Conservation (phyloP, 768 basidiomycete species). For the Russula sp. region DNA sequence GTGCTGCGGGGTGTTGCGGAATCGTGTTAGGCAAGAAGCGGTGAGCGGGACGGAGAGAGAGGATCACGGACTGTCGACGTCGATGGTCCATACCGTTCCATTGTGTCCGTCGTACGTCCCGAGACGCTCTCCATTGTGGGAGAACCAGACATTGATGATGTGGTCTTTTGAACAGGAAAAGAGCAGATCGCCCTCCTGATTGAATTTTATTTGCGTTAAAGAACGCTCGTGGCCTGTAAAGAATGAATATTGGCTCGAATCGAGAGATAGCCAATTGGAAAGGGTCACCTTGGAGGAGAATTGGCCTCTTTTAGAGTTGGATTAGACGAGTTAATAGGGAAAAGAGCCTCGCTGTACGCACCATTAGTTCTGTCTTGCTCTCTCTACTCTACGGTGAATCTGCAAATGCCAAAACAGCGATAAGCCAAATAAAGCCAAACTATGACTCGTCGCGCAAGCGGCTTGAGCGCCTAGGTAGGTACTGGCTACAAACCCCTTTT, state of each 20-base stretch:
- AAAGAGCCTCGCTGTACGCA: background rate
- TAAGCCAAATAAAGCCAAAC: background rate
- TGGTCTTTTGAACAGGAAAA: slow-evolving; percentile 96
- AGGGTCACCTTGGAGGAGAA: slow-evolving; percentile 7
- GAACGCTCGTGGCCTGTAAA: slow-evolving; percentile 88
- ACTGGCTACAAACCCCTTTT: no score
- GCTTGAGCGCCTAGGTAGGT: no score
- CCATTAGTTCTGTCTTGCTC: background rate
- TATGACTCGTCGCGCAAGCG: no score
- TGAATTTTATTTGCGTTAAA: slow-evolving; percentile 96
- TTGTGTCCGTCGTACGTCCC: slow-evolving; percentile 97
- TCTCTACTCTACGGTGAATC: background rate
- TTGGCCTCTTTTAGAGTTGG: slow-evolving; percentile 3
- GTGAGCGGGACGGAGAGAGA: background rate
- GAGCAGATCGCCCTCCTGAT: slow-evolving; percentile 90
- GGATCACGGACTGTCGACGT: slow-evolving; percentile 76
- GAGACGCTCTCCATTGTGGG: slow-evolving; percentile 94
- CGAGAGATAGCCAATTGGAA: background rate
- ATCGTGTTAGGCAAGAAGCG: background rate
- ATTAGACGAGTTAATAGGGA: background rate
- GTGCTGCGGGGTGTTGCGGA: slow-evolving; percentile 40
- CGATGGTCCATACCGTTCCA: slow-evolving; percentile 94
- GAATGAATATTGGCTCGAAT: background rate
- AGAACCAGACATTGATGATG: slow-evolving; percentile 93
- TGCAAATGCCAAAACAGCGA: background rate